Evolutionary conservation across 2,329 filamentous ascomycete species (phyloP).

Genomic region (Sporothrix humicola): DNA sequence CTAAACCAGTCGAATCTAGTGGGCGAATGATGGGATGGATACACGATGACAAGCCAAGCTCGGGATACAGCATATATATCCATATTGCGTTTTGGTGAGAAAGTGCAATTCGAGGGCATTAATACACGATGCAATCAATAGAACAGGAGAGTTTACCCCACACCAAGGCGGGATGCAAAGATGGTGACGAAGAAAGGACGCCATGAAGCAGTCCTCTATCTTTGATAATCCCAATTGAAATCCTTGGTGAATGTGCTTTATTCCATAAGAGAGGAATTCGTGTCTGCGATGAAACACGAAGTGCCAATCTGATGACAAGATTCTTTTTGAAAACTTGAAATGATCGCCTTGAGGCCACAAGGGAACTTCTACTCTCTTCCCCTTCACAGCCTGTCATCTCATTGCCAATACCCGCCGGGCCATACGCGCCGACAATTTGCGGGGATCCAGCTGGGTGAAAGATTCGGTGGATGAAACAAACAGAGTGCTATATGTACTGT

Average conservation of each 20-base stretch:
- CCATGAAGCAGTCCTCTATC: not conserved
- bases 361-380: no score
- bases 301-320: no score
- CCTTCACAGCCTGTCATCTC: not conserved
- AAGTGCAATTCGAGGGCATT: not conserved
- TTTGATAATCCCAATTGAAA: no score
- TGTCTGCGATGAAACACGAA: no score
- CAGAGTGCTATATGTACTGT: not conserved
- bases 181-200: not conserved
- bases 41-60: not conserved
- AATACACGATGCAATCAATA: conserved; percentile 6
- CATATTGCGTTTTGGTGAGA: conserved; percentile 20
- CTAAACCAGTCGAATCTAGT: not conserved
- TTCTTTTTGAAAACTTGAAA: no score
- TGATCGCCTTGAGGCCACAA: no score
- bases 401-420: conserved; percentile 27
- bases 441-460: not conserved
- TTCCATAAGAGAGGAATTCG: no score
- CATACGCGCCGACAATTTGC: conserved; percentile 26
- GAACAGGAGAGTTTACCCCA: not conserved
- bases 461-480: not conserved
- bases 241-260: no score
- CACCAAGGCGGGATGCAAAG: not conserved
- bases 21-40: not conserved
- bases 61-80: conserved; percentile 26